Evolutionary conservation across 345 rosid species (phyloP).

Genomic region (Diplotaxis tenuifolia): DNA sequence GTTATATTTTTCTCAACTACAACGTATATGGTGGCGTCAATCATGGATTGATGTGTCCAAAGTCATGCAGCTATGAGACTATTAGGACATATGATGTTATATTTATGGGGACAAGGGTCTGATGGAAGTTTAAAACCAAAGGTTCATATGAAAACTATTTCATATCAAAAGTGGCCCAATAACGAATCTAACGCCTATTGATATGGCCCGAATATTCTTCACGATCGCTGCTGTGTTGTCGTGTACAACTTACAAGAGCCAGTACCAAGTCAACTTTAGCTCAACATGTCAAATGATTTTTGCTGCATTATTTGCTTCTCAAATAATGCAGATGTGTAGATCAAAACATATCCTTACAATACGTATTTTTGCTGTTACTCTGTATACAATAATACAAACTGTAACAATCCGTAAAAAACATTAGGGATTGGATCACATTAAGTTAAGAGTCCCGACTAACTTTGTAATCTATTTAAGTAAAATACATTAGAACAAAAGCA

Average conservation of each 20-base stretch:
- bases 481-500: not conserved
- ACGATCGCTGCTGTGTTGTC: not conserved
- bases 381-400: not conserved
- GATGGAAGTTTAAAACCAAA: not conserved
- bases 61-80: not conserved
- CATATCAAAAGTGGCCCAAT: not conserved
- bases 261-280: not conserved
- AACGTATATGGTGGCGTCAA: not conserved
- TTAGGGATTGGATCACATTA: not conserved
- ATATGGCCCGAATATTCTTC: not conserved
- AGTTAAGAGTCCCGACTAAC: not conserved
- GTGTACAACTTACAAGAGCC: not conserved
- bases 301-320: not conserved
- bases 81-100: not conserved
- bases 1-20: not conserved
- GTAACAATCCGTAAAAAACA: not conserved
- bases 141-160: not conserved
- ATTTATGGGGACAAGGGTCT: not conserved
- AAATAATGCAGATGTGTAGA: not conserved
- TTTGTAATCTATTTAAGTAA: not conserved
- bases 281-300: not conserved
- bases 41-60: not conserved
- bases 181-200: not conserved
- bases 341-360: constrained; percentile 8
- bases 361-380: not conserved